These are phyloP conservation scores for Mollisia scopiformis DNA, from an alignment of 2,329 filamentous ascomycete genomes.

Conservation along the genomic window DNA sequence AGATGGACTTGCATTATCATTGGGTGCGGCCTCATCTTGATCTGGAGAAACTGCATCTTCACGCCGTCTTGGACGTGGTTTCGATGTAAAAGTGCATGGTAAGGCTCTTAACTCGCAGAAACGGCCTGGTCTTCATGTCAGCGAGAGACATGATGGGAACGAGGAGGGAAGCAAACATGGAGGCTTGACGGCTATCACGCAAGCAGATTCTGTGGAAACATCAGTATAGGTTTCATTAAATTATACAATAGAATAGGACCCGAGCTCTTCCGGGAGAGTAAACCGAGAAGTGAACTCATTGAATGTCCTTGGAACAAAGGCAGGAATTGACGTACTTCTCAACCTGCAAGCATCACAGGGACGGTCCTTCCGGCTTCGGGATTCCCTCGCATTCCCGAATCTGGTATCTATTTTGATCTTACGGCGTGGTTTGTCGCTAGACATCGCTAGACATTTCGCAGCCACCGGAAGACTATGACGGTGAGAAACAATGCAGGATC, in stretches of 20 bases:
- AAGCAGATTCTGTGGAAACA: no score
- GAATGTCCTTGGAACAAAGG: no score
- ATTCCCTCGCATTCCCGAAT: constrained; percentile 44
- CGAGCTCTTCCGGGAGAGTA: no score
- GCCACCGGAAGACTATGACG: neutral
- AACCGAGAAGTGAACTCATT: no score
- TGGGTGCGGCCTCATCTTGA: constrained; percentile 11
- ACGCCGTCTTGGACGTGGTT: constrained; percentile 18
- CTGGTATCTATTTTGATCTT: constrained; percentile 47
- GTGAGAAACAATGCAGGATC: neutral
- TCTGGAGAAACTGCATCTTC: constrained; percentile 10
- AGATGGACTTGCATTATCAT: neutral
- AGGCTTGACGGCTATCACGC: constrained; percentile 46
- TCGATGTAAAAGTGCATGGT: constrained; percentile 30
- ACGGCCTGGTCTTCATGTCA: constrained; percentile 24
- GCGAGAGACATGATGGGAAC: neutral
- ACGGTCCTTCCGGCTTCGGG: constrained; percentile 48
- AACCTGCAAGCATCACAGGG: constrained; percentile 49
- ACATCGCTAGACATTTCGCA: constrained; percentile 14
- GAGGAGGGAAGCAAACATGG: constrained; percentile 44
- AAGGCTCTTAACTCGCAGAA: constrained; percentile 33
- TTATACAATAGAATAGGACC: no score
- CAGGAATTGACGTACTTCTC: no score
- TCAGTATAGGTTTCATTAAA: no score
- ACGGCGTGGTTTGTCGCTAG: constrained; percentile 31